Conservation (phyloP, 495 filamentous ascomycete species). For the Penicillium malachiteum region DNA sequence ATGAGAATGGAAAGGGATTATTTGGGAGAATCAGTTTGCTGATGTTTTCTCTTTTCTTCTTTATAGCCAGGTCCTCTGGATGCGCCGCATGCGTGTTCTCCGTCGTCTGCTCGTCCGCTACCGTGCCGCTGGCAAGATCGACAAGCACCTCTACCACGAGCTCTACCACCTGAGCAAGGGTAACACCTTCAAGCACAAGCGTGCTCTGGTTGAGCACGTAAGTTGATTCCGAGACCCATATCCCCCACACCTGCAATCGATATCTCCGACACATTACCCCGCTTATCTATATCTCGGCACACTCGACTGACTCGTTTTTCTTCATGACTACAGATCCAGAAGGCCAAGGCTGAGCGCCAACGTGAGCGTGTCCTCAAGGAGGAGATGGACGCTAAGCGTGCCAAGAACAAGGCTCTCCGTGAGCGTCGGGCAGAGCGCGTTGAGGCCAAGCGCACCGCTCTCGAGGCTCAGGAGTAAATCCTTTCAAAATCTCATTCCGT, state of each 20-base stretch:
- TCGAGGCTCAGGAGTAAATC: constrained; percentile 70
- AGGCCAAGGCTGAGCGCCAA: constrained; percentile 97
- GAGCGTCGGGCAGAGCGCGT: constrained; percentile 91
- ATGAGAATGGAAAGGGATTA: too few relatives aligned
- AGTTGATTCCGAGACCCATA: constrained; percentile 39
- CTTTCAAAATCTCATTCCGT: constrained; percentile 28
- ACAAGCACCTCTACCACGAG: constrained; percentile 99
- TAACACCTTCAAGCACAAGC: constrained; percentile 99
- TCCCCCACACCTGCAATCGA: neutral
- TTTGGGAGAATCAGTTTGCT: too few relatives aligned
- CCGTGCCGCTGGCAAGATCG: constrained; percentile 98
- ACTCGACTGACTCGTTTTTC: constrained; percentile 27
- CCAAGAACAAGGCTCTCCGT: constrained; percentile 99
- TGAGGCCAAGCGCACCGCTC: constrained; percentile 81
- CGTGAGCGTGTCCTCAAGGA: constrained; percentile 94
- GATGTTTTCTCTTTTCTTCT: constrained; percentile 11
- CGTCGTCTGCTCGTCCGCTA: constrained; percentile 99
- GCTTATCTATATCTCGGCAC: neutral
- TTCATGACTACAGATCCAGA: constrained; percentile 77
- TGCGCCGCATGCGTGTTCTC: constrained; percentile 98
- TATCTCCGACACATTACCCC: neutral
- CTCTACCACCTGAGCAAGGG: constrained; percentile 99
- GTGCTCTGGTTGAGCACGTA: constrained; percentile 98
- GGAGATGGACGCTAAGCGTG: constrained; percentile 99
- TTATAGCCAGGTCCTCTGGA: constrained; percentile 90